These are phyloP conservation scores for Plasmodiophora brassicae DNA, from an alignment of 208 protist species.

Conservation along the genomic window DNA sequence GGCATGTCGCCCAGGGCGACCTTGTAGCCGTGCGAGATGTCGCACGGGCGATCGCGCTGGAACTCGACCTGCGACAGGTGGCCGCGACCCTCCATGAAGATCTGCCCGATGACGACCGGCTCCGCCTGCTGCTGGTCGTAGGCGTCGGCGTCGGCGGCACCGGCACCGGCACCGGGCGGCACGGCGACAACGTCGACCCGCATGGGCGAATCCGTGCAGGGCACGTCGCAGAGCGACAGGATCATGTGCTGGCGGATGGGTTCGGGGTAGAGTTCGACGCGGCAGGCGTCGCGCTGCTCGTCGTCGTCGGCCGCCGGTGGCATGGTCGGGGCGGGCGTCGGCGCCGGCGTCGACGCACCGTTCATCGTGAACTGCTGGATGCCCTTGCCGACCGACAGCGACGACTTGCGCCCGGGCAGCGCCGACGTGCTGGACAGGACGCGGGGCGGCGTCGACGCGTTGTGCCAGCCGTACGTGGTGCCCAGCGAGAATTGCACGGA, in stretches of 20 bases:
- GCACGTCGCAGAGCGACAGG: constrained; percentile 24
- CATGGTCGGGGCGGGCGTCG: too few relatives aligned
- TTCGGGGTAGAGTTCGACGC: not conserved
- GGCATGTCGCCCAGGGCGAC: not conserved
- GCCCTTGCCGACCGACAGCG: not conserved
- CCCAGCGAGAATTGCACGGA: not conserved
- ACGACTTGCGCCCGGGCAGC: not conserved
- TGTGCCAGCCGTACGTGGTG: not conserved
- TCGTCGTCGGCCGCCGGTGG: too few relatives aligned
- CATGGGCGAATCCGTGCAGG: not conserved
- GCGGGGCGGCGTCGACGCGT: not conserved
- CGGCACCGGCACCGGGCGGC: too few relatives aligned
- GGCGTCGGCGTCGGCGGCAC: too few relatives aligned
- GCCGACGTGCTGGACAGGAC: not conserved
- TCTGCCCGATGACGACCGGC: not conserved
- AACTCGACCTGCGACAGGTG: not conserved
- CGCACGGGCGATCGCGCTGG: constrained; percentile 3
- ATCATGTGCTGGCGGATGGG: not conserved
- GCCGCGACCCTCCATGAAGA: not conserved
- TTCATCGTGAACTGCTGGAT: not conserved
- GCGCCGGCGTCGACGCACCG: not conserved
- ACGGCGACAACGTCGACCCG: not conserved
- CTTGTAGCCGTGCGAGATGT: not conserved
- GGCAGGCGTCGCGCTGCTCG: too few relatives aligned
- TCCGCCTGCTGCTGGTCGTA: too few relatives aligned